These are phyloP conservation scores for Acacia concinna DNA, from an alignment of 331 rosid species.

Conservation along the genomic window DNA sequence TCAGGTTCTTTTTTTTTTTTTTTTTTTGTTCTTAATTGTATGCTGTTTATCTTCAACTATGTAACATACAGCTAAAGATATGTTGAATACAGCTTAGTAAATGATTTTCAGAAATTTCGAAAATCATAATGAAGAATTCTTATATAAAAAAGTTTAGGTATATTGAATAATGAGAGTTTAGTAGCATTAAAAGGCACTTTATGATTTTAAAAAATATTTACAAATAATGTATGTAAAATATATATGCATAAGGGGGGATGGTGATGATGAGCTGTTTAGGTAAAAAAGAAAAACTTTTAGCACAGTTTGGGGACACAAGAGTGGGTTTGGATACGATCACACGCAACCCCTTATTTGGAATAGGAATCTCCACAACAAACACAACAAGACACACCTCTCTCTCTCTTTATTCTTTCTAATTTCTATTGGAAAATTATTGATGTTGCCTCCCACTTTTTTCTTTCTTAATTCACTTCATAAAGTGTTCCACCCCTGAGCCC, in stretches of 20 bases:
- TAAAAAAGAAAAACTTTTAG: constrained; percentile 52
- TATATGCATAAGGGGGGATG: background rate
- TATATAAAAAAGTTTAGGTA: background rate
- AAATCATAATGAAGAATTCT: too few species aligned
- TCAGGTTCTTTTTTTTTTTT: too few species aligned
- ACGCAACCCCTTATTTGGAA: constrained; percentile 47
- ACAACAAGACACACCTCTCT: background rate
- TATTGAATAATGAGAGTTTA: too few species aligned
- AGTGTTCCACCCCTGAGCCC: constrained; percentile 38
- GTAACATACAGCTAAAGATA: too few species aligned
- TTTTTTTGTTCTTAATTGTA: too few species aligned
- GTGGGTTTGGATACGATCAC: constrained; percentile 30
- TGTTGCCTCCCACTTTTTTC: constrained; percentile 5
- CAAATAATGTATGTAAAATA: too few species aligned
- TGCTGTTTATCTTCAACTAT: too few species aligned
- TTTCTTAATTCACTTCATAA: constrained; percentile 44
- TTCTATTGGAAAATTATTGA: constrained; percentile 12
- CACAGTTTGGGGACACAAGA: constrained; percentile 55
- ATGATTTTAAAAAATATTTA: too few species aligned
- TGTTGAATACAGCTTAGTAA: too few species aligned
- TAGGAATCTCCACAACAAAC: constrained; percentile 32
- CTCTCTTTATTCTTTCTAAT: background rate
- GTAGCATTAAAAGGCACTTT: too few species aligned
- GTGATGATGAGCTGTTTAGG: constrained; percentile 30
- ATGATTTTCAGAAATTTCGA: background rate